These are phyloP conservation scores for Rhododendron griersonianum DNA, from an alignment of 148 eudicot species.

Conservation along the genomic window DNA sequence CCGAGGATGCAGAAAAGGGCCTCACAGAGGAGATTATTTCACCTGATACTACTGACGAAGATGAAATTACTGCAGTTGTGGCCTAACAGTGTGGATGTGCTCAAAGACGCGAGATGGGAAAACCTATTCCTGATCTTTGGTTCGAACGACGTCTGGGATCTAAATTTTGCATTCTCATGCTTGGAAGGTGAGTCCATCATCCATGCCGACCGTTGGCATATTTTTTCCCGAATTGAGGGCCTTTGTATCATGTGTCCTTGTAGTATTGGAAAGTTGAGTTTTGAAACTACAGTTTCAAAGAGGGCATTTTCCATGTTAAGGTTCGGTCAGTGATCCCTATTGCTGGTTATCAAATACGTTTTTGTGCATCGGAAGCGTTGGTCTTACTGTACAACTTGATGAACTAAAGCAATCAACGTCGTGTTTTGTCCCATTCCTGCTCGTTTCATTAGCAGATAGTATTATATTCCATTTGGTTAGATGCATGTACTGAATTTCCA, in stretches of 20 bases:
- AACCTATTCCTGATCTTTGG: not conserved
- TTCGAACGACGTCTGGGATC: not conserved
- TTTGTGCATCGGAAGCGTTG: not conserved
- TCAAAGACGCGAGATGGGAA: not conserved
- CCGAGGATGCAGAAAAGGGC: conserved; percentile 23
- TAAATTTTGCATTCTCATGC: not conserved
- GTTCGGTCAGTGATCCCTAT: not conserved
- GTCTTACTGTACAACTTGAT: not conserved
- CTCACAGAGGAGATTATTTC: conserved; percentile 34
- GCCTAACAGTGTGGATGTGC: conserved; percentile 21
- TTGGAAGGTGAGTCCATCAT: not conserved
- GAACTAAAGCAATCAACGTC: not conserved
- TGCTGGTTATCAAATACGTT: not conserved
- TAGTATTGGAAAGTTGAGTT: not conserved
- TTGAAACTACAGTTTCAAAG: not conserved
- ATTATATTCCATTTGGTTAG: not conserved
- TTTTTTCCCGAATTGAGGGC: not conserved
- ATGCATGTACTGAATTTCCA: not conserved
- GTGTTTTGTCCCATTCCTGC: not conserved
- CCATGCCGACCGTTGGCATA: not conserved
- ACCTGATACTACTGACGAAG: conserved; percentile 60
- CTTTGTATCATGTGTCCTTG: not conserved
- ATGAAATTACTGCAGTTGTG: conserved; percentile 43
- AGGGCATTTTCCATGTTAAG: not conserved
- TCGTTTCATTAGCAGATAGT: not conserved